Conservation (phyloP, 2,329 filamentous ascomycete genomes). For the Alternaria sp. region DNA sequence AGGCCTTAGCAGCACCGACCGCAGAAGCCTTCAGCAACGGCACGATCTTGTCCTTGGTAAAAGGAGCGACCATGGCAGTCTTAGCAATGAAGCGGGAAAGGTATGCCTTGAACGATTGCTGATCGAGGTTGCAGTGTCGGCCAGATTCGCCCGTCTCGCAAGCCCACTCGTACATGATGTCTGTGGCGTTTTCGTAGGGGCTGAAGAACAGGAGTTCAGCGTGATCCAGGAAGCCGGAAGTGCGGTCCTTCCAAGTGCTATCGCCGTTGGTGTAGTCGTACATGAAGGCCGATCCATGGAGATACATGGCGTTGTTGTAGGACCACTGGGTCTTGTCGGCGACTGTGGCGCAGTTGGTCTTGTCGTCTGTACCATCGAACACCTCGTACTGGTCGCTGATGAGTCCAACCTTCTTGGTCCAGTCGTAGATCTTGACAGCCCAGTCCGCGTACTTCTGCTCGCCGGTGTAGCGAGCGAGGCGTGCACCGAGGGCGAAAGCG, state of each 20-base stretch:
- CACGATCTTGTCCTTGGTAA: conserved; percentile 47
- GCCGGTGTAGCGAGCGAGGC: conserved; percentile 72
- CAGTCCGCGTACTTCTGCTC: conserved; percentile 65
- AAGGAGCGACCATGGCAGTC: conserved; percentile 53
- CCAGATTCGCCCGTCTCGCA: conserved; percentile 63
- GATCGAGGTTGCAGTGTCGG: conserved; percentile 70
- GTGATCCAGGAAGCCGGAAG: conserved; percentile 64
- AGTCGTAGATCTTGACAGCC: conserved; percentile 71
- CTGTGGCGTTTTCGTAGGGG: conserved; percentile 53
- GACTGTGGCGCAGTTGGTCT: conserved; percentile 58
- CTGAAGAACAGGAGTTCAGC: conserved; percentile 61
- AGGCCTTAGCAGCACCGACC: conserved; percentile 51
- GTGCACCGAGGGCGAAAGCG: conserved; percentile 82
- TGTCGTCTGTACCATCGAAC: conserved; percentile 62
- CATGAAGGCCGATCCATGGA: conserved; percentile 63
- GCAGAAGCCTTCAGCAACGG: conserved; percentile 52
- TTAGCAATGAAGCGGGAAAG: conserved; percentile 68
- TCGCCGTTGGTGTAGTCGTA: conserved; percentile 59
- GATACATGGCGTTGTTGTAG: conserved; percentile 63
- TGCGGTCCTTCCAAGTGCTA: conserved; percentile 63
- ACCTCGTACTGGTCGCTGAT: conserved; percentile 59
- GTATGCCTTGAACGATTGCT: conserved; percentile 79
- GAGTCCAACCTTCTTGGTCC: conserved; percentile 57
- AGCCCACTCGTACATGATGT: conserved; percentile 69
- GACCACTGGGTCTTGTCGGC: conserved; percentile 62